Percentiles rank a stretch among this genome's conserved stretches.
phyloP scores from a whole-genome alignment of 495 filamentous ascomycete species.

The Trypethelium eluteriae region DNA sequence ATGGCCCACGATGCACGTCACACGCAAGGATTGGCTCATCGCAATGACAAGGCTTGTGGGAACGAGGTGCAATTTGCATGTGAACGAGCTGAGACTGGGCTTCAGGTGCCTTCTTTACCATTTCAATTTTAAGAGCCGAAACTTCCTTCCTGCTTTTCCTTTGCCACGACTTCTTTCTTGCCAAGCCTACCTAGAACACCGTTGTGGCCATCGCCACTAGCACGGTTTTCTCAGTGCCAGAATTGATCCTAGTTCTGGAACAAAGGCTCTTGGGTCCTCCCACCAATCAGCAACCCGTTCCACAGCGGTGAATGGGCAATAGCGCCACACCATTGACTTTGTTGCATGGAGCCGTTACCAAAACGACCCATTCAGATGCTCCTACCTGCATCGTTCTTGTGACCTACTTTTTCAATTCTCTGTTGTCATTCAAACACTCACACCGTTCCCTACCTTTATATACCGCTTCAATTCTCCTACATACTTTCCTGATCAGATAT shows the following conservation, averaged over 20 bases:
- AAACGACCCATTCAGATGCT: neutral
- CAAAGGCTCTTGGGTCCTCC: neutral
- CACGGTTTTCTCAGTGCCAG: neutral
- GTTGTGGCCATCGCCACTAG: neutral
- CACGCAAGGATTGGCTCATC: slow-evolving; percentile 1
- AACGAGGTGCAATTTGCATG: neutral
- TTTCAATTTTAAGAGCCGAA: neutral
- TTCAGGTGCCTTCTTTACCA: neutral
- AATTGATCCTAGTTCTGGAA: neutral
- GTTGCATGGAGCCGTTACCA: slow-evolving; percentile 1
- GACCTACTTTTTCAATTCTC: neutral
- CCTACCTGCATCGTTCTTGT: neutral
- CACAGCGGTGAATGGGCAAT: slow-evolving; percentile 7
- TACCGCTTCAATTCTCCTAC: neutral
- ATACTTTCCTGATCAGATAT: neutral
- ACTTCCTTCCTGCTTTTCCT: neutral
- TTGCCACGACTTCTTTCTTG: neutral
- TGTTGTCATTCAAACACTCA: neutral
- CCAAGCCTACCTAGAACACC: neutral
- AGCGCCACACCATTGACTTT: neutral
- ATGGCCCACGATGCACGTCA: neutral
- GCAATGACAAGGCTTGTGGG: neutral
- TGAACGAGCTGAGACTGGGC: neutral
- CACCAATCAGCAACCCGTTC: neutral
- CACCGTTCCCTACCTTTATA: neutral